A percentile compares a stretch with the other conserved stretches of the same genome.
Evolutionary conservation across 345 rosid genomes (phyloP).

Genomic region (Linum trigynum): DNA sequence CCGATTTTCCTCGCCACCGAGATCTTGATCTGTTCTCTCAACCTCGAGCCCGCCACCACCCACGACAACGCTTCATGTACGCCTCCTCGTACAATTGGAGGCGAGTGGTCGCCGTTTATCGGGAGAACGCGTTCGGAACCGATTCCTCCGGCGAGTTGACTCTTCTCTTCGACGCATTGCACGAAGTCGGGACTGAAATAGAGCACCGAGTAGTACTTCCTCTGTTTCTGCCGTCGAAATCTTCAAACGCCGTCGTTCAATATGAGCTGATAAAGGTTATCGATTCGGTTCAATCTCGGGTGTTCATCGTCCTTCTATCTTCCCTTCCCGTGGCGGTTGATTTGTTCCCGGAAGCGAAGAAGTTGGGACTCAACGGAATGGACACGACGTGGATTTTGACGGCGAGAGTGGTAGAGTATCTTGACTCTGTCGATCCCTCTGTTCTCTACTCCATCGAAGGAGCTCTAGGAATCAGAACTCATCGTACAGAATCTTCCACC

Average conservation of each 20-base stretch:
- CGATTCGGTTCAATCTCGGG: conserved; percentile 19
- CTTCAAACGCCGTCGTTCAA: conserved; percentile 15
- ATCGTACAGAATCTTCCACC: conserved; percentile 11
- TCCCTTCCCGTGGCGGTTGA: conserved; percentile 27
- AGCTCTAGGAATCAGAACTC: conserved; percentile 31
- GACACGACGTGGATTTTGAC: conserved; percentile 41
- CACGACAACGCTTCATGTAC: too few relatives aligned
- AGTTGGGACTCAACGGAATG: conserved; percentile 27
- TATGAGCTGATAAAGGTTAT: conserved; percentile 17
- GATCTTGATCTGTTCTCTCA: too few relatives aligned
- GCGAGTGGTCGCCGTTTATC: conserved; percentile 29
- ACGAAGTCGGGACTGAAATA: conserved; percentile 24
- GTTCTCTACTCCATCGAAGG: conserved; percentile 40
- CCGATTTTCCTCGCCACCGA: not conserved
- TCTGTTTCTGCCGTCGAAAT: conserved; percentile 19
- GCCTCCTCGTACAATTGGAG: conserved; percentile 23
- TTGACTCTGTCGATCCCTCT: conserved; percentile 29
- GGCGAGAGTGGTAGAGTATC: conserved; percentile 18
- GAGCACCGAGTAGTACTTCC: conserved; percentile 35
- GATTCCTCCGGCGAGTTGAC: conserved; percentile 19
- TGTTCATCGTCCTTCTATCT: conserved; percentile 37
- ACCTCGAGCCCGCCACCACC: too few relatives aligned
- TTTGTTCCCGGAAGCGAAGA: conserved; percentile 33
- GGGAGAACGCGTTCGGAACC: conserved; percentile 25
- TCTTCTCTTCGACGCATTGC: conserved; percentile 27